Evolutionary conservation across 2,329 filamentous ascomycete genomes (phyloP), one percentile per base, ranked within the genome.

Genomic region (Botryotinia narcissicola): DNA sequence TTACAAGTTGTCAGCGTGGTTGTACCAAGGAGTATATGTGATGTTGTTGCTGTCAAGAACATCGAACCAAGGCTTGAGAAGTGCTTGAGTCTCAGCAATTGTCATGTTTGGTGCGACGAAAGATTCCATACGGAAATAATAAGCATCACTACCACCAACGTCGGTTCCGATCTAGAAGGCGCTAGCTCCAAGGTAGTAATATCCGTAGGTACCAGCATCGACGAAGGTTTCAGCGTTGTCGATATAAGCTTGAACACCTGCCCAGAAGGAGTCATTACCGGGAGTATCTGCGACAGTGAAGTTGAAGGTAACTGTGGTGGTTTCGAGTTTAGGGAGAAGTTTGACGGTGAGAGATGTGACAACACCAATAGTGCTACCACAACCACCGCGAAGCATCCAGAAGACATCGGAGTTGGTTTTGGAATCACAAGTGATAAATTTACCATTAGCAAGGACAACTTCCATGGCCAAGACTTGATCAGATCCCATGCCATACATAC

Each of bases 301-400:
- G 1, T 86, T 81, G n/a, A 85, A 86, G 29, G 82, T 80, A 0
- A 84, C 80, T 8, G 82, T 80, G 1, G 80, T 77, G 0, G 82
- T 82, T 0, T 80, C 79, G 0, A 80, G 78, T 2, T 79, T 79
- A 2, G 84, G 85, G 0, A 85, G 83, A 0, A 86, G 86, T 74
- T 86, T 85, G n/a, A 88, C 79, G 0, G 88, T 90, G 51, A 91
- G 80, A 0, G 87, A 89, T 1, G 85, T 86, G n/a, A 91, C 84
- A 2, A 91, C 84, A 0, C 87, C 89, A 77, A 89, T 91, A 0
- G 88, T 91, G 22, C 73, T 74, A 18, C 75, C 74, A 25, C 78
- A 78, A 25, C 77, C 79, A 16, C 79, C 78, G 2, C 77, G 75
- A 22, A 80, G 74, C 46, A 75, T 75, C 75, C 77, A 80, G 72